These are phyloP conservation scores for Phytophthora podocarpi DNA, from an alignment of 352 stramenopile species.

Conservation along the genomic window DNA sequence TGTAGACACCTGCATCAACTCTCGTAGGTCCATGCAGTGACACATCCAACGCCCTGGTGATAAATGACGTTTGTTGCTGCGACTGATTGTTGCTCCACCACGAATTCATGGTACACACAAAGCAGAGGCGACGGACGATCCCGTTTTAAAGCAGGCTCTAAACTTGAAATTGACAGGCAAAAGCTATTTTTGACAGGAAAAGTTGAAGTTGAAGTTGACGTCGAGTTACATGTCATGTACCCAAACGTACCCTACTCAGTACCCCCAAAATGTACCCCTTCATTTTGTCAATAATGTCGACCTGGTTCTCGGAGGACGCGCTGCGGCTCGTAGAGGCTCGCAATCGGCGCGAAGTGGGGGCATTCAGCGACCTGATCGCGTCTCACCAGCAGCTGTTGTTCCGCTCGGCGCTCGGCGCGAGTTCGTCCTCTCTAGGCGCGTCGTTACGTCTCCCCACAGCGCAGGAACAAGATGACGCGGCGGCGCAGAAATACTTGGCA, in stretches of 20 bases:
- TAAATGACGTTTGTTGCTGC: no score
- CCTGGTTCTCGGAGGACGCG: constrained; percentile 47
- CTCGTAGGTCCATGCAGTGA: constrained; percentile 2
- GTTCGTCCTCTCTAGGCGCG: constrained; percentile 22
- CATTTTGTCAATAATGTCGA: background rate
- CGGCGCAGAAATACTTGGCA: constrained; percentile 53
- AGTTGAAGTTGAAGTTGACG: no score
- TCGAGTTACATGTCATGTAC: no score
- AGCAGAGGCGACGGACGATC: no score
- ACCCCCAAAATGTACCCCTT: no score
- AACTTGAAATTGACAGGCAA: no score
- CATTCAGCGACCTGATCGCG: constrained; percentile 60
- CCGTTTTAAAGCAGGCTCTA: no score
- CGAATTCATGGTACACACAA: no score
- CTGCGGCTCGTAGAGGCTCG: constrained; percentile 62
- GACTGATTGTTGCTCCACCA: background rate
- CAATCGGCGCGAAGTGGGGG: constrained; percentile 64
- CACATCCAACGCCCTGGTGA: no score
- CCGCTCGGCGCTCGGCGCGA: constrained; percentile 33
- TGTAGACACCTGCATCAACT: background rate
- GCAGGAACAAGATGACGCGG: constrained; percentile 33
- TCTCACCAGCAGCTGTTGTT: constrained; percentile 78
- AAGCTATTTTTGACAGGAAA: no score
- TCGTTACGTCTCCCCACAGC: constrained; percentile 3
- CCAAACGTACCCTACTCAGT: no score